A percentile compares a stretch with the other conserved stretches of the same genome.
These are phyloP conservation scores for Phytophthora multivora DNA, from an alignment of 352 stramenopile genomes.

Conservation along the genomic window DNA sequence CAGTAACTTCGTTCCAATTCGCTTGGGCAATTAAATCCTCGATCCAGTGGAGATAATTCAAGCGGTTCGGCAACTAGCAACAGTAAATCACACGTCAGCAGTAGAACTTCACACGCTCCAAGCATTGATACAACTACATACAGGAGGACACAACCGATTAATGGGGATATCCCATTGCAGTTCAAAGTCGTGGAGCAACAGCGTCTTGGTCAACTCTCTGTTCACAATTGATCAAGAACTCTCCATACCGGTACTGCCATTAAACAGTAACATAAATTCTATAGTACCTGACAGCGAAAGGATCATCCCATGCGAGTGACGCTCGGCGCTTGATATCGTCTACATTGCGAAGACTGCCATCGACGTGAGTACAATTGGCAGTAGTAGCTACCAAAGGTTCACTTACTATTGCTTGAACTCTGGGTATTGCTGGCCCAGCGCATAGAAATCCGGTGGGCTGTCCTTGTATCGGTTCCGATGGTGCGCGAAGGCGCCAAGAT, in stretches of 20 bases:
- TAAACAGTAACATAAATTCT: background rate
- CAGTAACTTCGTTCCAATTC: slow-evolving; percentile 34
- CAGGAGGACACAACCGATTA: slow-evolving; percentile 93
- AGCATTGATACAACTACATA: slow-evolving; percentile 44
- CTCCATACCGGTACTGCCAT: background rate
- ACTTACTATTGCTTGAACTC: slow-evolving; percentile 72
- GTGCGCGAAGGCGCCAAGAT: slow-evolving; percentile 68
- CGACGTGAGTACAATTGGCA: background rate
- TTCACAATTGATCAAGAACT: background rate
- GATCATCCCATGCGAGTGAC: slow-evolving; percentile 77
- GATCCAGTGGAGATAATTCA: slow-evolving; percentile 98
- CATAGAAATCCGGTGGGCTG: slow-evolving; percentile 77
- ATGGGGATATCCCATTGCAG: slow-evolving; percentile 91
- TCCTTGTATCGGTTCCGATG: slow-evolving; percentile 77
- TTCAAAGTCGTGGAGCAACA: slow-evolving; percentile 93
- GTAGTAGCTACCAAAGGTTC: background rate
- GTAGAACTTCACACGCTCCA: background rate
- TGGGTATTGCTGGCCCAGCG: slow-evolving; percentile 62
- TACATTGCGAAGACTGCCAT: slow-evolving; percentile 63
- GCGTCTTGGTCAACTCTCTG: slow-evolving; percentile 90
- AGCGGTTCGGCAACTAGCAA: slow-evolving; percentile 75
- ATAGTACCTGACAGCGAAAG: slow-evolving; percentile 67
- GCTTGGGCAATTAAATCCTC: slow-evolving; percentile 85
- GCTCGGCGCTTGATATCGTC: slow-evolving; percentile 59
- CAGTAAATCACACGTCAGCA: slow-evolving; percentile 7